phyloP scores from a whole-genome alignment of 176 grass and related monocot genomes.

The Otatea glauca region DNA sequence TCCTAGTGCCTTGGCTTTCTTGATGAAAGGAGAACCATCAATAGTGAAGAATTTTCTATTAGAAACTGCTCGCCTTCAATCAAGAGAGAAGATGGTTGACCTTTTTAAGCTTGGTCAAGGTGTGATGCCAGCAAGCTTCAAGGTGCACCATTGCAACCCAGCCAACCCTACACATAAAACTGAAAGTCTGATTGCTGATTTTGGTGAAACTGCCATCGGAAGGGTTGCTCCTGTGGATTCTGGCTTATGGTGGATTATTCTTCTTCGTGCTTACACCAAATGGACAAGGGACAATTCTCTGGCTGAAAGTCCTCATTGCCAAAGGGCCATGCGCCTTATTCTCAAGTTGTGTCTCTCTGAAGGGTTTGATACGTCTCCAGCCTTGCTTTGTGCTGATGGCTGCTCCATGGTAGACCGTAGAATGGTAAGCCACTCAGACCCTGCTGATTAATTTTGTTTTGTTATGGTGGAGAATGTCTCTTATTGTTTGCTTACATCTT shows the following conservation, averaged over 20 bases:
- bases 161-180: constrained; percentile 11
- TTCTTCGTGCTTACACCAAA: constrained; percentile 81
- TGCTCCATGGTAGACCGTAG: constrained; percentile 92
- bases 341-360: constrained; percentile 81
- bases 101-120: constrained; percentile 79
- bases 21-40: constrained; percentile 68
- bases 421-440: constrained; percentile 63
- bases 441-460: constrained; percentile 11
- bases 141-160: constrained; percentile 59
- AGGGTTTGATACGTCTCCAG: constrained; percentile 96
- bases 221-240: constrained; percentile 94
- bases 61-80: constrained; percentile 81
- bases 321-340: constrained; percentile 82
- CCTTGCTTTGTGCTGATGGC: constrained; percentile 88
- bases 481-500: constrained; percentile 28
- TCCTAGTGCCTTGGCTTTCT: constrained; percentile 80
- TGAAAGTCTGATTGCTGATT: constrained; percentile 87
- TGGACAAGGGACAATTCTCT: constrained; percentile 71
- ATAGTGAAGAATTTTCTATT: constrained; percentile 89
- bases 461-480: background rate
- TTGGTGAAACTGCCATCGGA: constrained; percentile 90
- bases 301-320: constrained; percentile 64
- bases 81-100: constrained; percentile 76
- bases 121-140: constrained; percentile 94
- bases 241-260: constrained; percentile 96